These are phyloP conservation scores for Argentina anserina DNA, from an alignment of 306 rosid genomes.

Conservation along the genomic window DNA sequence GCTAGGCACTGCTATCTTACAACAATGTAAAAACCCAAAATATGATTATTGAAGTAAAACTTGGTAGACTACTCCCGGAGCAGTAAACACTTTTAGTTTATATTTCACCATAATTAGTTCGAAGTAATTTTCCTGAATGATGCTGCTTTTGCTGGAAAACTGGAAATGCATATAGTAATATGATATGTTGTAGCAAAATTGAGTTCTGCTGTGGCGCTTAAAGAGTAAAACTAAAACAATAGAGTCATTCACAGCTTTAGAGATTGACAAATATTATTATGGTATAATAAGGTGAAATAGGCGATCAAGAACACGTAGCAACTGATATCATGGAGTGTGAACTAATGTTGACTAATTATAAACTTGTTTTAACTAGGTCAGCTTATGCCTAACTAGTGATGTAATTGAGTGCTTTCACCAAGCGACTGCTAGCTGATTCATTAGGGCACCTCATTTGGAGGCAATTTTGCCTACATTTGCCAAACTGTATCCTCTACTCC, in stretches of 20 bases:
- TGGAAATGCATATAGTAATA: neutral
- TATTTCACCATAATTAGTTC: neutral
- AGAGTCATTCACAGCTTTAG: neutral
- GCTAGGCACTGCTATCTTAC: neutral
- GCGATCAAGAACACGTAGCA: neutral
- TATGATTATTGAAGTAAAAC: neutral
- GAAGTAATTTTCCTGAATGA: neutral
- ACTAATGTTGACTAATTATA: neutral
- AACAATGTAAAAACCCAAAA: neutral
- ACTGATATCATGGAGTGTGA: neutral
- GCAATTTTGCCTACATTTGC: neutral
- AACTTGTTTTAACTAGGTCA: neutral
- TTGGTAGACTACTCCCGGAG: neutral
- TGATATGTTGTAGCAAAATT: neutral
- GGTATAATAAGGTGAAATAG: neutral
- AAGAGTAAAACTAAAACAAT: neutral
- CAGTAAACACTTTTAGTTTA: neutral
- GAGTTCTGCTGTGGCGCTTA: neutral
- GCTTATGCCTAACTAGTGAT: neutral
- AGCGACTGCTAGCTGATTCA: neutral
- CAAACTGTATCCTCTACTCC: neutral
- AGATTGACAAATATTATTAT: neutral
- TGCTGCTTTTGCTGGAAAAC: neutral
- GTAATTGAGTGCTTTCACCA: neutral
- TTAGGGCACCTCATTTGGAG: neutral